Evolutionary conservation across 1,284 basidiomycete genomes (phyloP).

Genomic region (Apiotrichum gamsii): DNA sequence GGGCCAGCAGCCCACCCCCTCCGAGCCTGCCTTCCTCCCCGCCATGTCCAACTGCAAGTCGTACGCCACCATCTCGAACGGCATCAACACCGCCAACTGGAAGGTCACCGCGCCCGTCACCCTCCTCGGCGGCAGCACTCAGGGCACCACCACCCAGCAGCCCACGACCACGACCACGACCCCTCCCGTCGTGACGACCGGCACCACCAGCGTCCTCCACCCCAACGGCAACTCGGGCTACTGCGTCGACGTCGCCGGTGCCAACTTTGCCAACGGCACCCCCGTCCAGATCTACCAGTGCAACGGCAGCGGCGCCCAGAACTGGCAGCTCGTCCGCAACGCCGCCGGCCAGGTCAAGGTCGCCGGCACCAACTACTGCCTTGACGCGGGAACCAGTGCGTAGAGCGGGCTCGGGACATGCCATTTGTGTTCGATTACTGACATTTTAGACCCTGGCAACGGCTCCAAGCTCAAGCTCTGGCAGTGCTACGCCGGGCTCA

Average conservation of each 20-base stretch:
- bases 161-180: neutral
- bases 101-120: constrained; percentile 30
- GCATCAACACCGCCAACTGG: constrained; percentile 34
- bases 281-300: constrained; percentile 20
- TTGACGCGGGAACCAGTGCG: constrained; percentile 22
- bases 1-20: constrained; percentile 37
- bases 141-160: constrained; percentile 15
- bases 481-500: constrained; percentile 16
- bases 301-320: constrained; percentile 19
- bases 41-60: constrained; percentile 44
- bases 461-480: constrained; percentile 24
- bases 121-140: constrained; percentile 10
- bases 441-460: constrained; percentile 9
- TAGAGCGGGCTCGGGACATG: neutral
- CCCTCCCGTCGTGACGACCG: neutral
- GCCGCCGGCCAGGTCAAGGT: constrained; percentile 17
- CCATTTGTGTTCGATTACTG: neutral
- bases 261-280: constrained; percentile 18
- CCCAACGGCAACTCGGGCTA: constrained; percentile 8
- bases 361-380: constrained; percentile 30
- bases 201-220: constrained; percentile 5
- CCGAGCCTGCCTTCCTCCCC: constrained; percentile 33
- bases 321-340: constrained; percentile 6
- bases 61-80: constrained; percentile 42
- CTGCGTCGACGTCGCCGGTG: constrained; percentile 17